phyloP scores from a whole-genome alignment of 768 basidiomycete genomes.

The Candolleomyces efflorescens region DNA sequence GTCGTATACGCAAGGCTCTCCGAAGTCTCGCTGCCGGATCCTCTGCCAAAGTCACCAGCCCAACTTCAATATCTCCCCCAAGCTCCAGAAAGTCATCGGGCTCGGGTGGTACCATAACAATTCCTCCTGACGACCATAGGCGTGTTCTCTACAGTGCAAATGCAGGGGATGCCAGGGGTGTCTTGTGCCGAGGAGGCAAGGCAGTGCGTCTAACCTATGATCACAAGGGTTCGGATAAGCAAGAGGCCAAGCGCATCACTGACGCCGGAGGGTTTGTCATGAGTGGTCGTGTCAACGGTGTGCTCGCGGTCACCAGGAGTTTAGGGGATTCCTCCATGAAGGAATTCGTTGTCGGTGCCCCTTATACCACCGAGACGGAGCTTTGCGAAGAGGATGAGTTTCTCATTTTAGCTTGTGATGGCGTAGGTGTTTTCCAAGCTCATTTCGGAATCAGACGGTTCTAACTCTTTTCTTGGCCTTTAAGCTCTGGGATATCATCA shows the following conservation, averaged over 20 bases:
- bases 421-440: conserved; percentile 52
- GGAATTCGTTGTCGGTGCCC: conserved; percentile 96
- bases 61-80: conserved; percentile 32
- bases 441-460: background rate
- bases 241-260: conserved; percentile 95
- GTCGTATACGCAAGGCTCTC: conserved; percentile 52
- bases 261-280: conserved; percentile 99
- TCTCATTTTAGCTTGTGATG: conserved; percentile 94
- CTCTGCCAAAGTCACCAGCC: conserved; percentile 25
- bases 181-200: conserved; percentile 85
- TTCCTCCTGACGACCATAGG: conserved; percentile 50
- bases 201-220: conserved; percentile 96
- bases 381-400: conserved; percentile 86
- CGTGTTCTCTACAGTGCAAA: conserved; percentile 94
- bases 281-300: conserved; percentile 98
- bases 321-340: conserved; percentile 99
- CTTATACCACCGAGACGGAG: conserved; percentile 97
- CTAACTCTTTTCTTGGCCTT: conserved; percentile 4
- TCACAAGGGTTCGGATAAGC: conserved; percentile 96
- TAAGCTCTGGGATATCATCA: conserved; percentile 95
- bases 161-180: conserved; percentile 93
- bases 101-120: conserved; percentile 25
- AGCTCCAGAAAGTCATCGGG: conserved; percentile 23
- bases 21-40: conserved; percentile 44
- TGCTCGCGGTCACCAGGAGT: conserved; percentile 92